phyloP scores from a whole-genome alignment of 2,329 filamentous ascomycete genomes.

The Calonectria hongkongensis region DNA sequence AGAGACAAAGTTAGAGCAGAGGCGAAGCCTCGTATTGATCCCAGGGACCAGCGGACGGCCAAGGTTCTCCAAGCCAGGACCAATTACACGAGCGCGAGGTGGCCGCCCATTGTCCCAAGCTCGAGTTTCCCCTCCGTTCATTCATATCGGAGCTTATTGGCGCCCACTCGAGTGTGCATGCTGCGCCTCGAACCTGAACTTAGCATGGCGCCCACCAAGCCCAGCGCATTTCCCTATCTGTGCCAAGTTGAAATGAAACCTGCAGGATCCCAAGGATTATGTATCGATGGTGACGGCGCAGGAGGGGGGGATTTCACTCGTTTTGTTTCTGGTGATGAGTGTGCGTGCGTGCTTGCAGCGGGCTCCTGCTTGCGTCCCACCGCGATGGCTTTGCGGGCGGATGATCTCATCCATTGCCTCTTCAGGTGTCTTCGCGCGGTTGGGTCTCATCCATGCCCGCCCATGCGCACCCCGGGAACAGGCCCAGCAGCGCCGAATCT shows the following conservation, averaged over 20 bases:
- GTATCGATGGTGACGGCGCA: slow-evolving; percentile 9
- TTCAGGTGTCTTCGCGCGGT: background rate
- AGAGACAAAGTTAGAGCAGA: slow-evolving; percentile 1
- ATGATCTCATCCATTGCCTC: slow-evolving; percentile 19
- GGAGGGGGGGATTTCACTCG: background rate
- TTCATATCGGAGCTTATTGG: background rate
- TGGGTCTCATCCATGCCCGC: background rate
- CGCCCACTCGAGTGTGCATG: slow-evolving; percentile 5
- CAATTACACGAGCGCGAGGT: slow-evolving; percentile 2
- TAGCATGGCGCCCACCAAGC: slow-evolving; percentile 14
- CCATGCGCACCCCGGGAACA: slow-evolving; percentile 25
- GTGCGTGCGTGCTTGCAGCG: slow-evolving; percentile 4
- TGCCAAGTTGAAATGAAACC: slow-evolving; percentile 26
- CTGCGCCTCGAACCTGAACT: slow-evolving; percentile 32
- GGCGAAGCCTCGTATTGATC: slow-evolving; percentile 5
- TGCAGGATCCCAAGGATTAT: slow-evolving; percentile 15
- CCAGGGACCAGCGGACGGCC: background rate
- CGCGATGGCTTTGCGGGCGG: background rate
- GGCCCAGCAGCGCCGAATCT: slow-evolving; percentile 19
- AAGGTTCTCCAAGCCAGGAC: background rate
- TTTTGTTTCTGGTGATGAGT: background rate
- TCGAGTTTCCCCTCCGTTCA: background rate
- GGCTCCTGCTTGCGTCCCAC: slow-evolving; percentile 9
- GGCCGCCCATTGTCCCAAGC: slow-evolving; percentile 17
- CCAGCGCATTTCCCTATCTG: slow-evolving; percentile 7